phyloP scores from a whole-genome alignment of 164 flowering plant genomes.

The Annona squamosa region DNA sequence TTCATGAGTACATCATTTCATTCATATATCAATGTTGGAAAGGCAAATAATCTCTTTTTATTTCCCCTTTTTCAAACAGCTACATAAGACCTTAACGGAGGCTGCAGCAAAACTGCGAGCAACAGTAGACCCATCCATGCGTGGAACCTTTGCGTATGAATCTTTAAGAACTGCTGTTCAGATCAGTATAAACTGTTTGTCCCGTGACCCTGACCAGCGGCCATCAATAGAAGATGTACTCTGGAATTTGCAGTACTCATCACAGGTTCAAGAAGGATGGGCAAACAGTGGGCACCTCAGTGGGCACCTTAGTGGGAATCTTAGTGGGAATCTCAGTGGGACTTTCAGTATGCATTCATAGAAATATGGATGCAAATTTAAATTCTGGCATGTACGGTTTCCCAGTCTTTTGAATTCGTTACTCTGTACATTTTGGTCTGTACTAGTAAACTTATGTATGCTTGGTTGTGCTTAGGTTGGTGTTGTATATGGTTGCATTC shows the following conservation, averaged over 20 bases:
- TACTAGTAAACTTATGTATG: background rate
- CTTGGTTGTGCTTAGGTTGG: background rate
- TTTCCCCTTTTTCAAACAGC: constrained; percentile 20
- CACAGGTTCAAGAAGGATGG: constrained; percentile 90
- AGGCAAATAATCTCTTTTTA: background rate
- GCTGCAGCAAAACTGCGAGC: constrained; percentile 35
- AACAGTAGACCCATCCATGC: constrained; percentile 42
- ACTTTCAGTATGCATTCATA: constrained; percentile 19
- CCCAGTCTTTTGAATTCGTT: background rate
- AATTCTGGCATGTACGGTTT: background rate
- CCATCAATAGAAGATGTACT: constrained; percentile 87
- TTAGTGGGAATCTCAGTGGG: constrained; percentile 25
- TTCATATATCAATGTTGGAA: background rate
- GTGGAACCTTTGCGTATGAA: constrained; percentile 59
- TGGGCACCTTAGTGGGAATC: no score
- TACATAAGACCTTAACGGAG: constrained; percentile 47
- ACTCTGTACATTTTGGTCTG: background rate
- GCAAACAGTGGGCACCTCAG: constrained; percentile 38
- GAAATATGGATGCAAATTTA: background rate
- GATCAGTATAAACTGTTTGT: constrained; percentile 56
- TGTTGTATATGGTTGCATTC: background rate
- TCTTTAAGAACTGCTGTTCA: constrained; percentile 59
- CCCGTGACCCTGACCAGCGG: constrained; percentile 39
- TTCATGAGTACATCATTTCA: background rate
- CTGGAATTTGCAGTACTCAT: constrained; percentile 87